Base-by-base conservation (phyloP, 2,329 filamentous ascomycete species). In the Metarhizium album region DNA sequence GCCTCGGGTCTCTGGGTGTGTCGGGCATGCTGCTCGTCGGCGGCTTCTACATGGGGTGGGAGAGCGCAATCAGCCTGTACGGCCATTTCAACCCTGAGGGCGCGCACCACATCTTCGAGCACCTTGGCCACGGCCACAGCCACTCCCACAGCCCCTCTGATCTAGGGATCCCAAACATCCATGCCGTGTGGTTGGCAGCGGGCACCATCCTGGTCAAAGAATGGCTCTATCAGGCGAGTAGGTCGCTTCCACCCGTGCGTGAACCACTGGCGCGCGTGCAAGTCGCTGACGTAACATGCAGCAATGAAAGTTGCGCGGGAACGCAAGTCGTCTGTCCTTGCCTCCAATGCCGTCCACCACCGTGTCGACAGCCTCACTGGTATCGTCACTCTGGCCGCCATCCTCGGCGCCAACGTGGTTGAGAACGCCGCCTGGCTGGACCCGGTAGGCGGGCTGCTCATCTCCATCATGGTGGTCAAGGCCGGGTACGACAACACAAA, bases 201-300 rank as follows among this genome's bases (percentile, higher is more conserved):
- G 91, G 88, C 20, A 95, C 89, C 2, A 93, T 98, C 52, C 68
- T 89, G 24, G 74, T 97, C 61, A 98, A 98, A 70, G 93, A 98
- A 69, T 98, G 90, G 88, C 74, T 98, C 24, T 98, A 97, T 65
- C 84, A 86, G 73, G 89, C 91, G 56, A 98, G 91, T 93, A 82
- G 75, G 87, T 80, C n/a, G 11, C n/a, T 35, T 46, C 33, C 45
- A n/a, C 45, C 2, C 20, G 33, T 31, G 4, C 9, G 24, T 13
- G 27, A 4, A 5, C 20, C 22, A 23, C 6, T 31, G 42, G 22
- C n/a, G n/a, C n/a, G 51, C 37, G 24, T 56, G 52, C 61, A 43
- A 16, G 20, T 13, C 13, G 22, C 40, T 43, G 24, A 43, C 40
- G 40, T 24, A 43, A 24, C 40, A 13, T 42, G 22, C 57, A 94